These are phyloP conservation scores for Candida ovalis DNA, from an alignment of 805 yeast genomes.

Conservation along the genomic window DNA sequence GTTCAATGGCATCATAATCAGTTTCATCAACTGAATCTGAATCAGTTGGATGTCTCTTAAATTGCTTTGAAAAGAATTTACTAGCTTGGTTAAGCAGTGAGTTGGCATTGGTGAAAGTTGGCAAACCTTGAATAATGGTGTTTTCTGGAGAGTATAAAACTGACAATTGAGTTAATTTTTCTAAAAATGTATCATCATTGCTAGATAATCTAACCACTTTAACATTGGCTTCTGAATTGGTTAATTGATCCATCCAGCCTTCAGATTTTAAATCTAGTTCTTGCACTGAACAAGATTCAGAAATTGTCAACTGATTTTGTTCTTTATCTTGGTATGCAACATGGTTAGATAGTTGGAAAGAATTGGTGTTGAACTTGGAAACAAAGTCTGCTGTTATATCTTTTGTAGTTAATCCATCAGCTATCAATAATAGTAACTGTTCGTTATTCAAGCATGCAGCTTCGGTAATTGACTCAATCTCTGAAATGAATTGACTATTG, in stretches of 20 bases:
- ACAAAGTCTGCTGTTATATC: conserved; percentile 13
- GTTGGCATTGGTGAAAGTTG: conserved; percentile 17
- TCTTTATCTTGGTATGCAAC: conserved; percentile 17
- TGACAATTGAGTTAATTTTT: conserved; percentile 11
- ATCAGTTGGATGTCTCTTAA: conserved; percentile 15
- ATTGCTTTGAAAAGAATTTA: conserved; percentile 9
- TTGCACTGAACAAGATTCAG: conserved; percentile 8
- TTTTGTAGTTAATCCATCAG: conserved; percentile 17
- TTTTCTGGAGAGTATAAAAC: conserved; percentile 10
- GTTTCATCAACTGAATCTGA: conserved; percentile 18
- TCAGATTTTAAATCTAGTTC: conserved; percentile 3
- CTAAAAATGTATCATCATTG: conserved; percentile 9
- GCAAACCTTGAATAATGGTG: conserved; percentile 33
- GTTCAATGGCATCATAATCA: conserved; percentile 24
- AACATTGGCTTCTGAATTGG: neutral
- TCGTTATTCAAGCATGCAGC: conserved; percentile 11
- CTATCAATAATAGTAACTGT: conserved; percentile 13
- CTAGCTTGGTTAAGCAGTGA: conserved; percentile 18
- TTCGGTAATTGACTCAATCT: conserved; percentile 8
- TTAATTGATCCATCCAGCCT: conserved; percentile 10
- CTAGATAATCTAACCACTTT: conserved; percentile 6
- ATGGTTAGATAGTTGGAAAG: conserved; percentile 17
- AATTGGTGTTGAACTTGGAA: conserved; percentile 4
- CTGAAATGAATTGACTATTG: conserved; percentile 2
- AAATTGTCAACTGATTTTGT: conserved; percentile 1